Evolutionary conservation across 352 stramenopile genomes (phyloP).

Genomic region (Phytopythium litorale): DNA sequence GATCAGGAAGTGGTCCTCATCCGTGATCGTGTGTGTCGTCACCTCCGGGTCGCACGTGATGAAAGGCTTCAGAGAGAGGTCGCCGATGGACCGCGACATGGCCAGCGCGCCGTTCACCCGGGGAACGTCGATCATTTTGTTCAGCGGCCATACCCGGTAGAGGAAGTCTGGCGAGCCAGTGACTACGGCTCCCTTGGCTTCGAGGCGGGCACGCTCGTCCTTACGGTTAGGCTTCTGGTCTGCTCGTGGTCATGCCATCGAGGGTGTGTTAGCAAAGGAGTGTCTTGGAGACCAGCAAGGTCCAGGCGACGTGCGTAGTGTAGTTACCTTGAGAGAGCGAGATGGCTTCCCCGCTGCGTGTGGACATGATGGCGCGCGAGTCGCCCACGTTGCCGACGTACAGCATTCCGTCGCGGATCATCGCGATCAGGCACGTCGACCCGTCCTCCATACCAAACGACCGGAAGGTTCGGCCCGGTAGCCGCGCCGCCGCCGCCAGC

Average conservation of each 20-base stretch:
- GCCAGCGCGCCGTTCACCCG: slow-evolving; percentile 77
- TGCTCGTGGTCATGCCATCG: slow-evolving; percentile 3
- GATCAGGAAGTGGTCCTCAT: slow-evolving; percentile 72
- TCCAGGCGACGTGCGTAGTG: background rate
- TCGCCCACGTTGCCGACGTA: slow-evolving; percentile 84
- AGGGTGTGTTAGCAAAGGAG: background rate
- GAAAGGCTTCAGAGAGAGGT: slow-evolving; percentile 68
- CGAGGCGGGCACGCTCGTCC: slow-evolving; percentile 63
- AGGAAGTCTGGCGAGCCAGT: slow-evolving; percentile 64
- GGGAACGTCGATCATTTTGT: slow-evolving; percentile 71
- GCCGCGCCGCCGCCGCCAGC: slow-evolving; percentile 15
- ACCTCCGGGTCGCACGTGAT: slow-evolving; percentile 82
- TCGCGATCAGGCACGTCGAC: slow-evolving; percentile 72
- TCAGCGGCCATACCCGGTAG: slow-evolving; percentile 72
- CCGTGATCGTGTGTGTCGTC: slow-evolving; percentile 47
- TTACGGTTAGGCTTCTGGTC: slow-evolving; percentile 84
- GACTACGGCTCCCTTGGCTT: slow-evolving; percentile 63
- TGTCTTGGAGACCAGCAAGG: background rate
- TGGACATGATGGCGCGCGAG: slow-evolving; percentile 70
- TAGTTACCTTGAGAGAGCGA: slow-evolving; percentile 44
- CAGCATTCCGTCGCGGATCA: slow-evolving; percentile 61
- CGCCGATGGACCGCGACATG: slow-evolving; percentile 82
- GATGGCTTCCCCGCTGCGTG: slow-evolving; percentile 47
- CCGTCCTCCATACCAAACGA: slow-evolving; percentile 73
- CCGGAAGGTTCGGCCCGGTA: slow-evolving; percentile 19